Evolutionary conservation across 208 protist genomes (phyloP), one percentile per base, ranked within the genome.

Genomic region (Crithidia mellificae): DNA sequence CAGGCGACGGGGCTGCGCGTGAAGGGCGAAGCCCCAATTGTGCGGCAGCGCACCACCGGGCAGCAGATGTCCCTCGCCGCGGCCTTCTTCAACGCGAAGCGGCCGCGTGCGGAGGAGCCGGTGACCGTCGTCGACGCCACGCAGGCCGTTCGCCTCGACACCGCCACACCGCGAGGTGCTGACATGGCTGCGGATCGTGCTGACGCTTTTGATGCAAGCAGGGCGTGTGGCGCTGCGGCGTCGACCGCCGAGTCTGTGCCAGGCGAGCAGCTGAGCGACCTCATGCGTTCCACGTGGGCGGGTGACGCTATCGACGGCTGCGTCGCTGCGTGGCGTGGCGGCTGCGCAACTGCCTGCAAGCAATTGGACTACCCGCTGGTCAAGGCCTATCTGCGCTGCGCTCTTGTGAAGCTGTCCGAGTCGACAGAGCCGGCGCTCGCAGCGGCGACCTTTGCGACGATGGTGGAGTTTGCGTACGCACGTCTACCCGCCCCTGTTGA

Each of bases 1-100:
- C 88, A 93, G 74, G 86, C 83, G 11, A 88, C 79, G 0, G 81
- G 81, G 12, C 75, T 95, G 44, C 63, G 67, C 12, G 15, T 36
- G 11, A 83, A 62, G 30, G 49, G 72, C 24, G 72, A 71, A 30
- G 47, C 32, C 4, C 41, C 62, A 17, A 56, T 50, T 49, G 51
- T 47, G 20, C 51, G 49, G 34, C 72, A 64, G 59, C 72, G 51
- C 68, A 24, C 32, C 17, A 63, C 49, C 8, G 72, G 70, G 1
- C 57, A 74, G 27, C 89, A 94, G 66, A 62, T 90, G 57, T 80
- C 84, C 22, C 79, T 94, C 30, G 62, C 67, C 12, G 62, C 73
- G 9, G 82, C 84, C 12, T 92, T 94, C 59, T 85, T 75, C 39
- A 73, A 71, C 29, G 73, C 70, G 6, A 72, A 72, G 51, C 72